Base-by-base conservation (phyloP, 805 yeast species). In the Nakazawaea ishiwadae region DNA sequence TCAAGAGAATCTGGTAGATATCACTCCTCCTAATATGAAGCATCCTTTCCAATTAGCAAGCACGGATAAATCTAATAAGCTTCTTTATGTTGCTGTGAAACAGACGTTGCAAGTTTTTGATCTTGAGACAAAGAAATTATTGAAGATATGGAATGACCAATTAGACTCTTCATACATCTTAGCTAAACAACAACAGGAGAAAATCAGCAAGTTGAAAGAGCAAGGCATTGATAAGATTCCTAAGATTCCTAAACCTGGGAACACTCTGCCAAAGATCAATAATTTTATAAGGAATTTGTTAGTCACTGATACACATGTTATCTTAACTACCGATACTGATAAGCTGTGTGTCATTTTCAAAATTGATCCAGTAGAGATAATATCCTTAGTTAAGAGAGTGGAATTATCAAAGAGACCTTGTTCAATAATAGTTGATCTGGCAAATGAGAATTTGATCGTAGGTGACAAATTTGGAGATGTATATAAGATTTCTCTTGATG, bases 391-490 rank as follows among this genome's bases (percentile, higher is more conserved):
- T 30, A 83, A 84, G 55, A 77, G 91, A 53, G 91, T 88, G 56
- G 73, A 75, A 4, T 83, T 87, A 54, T 89, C 96, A 28, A 91
- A 91, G 60, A 79, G 98, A 61, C 98, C 98, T n/a, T 82, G 88
- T 50, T 81, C 96, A 1, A 69, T 89, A 15, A 68, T 86, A 6
- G 63, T 79, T 1, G 71, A 82, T 26, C 62, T 62, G 27, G 76
- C 75, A 43, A 77, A 74, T 45, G 48, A 54, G 6, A 62, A 64
- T 11, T 60, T 90, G 6, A 59, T 88, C 3, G 73, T 90, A 18
- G 96, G 95, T 16, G 99, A 93, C 60, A 93, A 93, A 65, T 93
- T 91, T 57, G 99, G 99, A 36, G 99, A 93, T 62, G 96, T 89
- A 5, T 93, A 86, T 58, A 59, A 72, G 1, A 66, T 87, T 29